These are phyloP conservation scores for Xanthoceras sorbifolium DNA, from an alignment of 345 rosid species.

Conservation along the genomic window DNA sequence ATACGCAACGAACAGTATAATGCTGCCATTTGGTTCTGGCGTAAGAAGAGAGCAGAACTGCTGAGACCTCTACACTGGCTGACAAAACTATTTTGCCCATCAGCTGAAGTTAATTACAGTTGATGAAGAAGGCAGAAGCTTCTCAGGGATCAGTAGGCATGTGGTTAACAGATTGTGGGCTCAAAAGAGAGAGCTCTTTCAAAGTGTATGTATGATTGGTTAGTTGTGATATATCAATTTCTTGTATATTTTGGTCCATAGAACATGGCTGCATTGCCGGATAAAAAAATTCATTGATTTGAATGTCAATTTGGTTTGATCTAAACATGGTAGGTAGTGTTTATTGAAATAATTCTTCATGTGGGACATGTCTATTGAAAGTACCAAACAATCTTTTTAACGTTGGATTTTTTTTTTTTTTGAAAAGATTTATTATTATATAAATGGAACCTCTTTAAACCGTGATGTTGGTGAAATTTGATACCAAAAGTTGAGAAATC, in stretches of 20 bases:
- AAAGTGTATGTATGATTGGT: conserved; percentile 18
- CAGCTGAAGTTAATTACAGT: conserved; percentile 49
- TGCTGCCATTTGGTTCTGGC: conserved; percentile 99
- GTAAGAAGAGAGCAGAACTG: conserved; percentile 73
- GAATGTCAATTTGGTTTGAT: conserved; percentile 8
- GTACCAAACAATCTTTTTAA: no score
- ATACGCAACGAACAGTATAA: conserved; percentile 91
- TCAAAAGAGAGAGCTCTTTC: background rate
- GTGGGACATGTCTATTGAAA: background rate
- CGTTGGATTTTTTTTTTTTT: no score
- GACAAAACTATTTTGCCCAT: conserved; percentile 58
- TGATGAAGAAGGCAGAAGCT: conserved; percentile 8
- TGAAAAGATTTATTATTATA: no score
- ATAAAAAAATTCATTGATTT: conserved; percentile 15
- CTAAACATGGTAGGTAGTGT: background rate
- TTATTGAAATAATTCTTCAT: background rate
- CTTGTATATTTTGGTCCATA: conserved; percentile 15
- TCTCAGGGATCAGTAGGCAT: background rate
- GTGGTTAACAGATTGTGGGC: conserved; percentile 5
- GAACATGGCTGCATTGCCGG: conserved; percentile 5
- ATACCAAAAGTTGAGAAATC: no score
- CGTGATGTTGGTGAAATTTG: no score
- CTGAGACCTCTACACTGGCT: conserved; percentile 80
- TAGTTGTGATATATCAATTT: conserved; percentile 20
- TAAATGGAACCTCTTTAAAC: no score